phyloP scores from a whole-genome alignment of 495 filamentous ascomycete genomes.

The Rostrohypoxylon terebratum region DNA sequence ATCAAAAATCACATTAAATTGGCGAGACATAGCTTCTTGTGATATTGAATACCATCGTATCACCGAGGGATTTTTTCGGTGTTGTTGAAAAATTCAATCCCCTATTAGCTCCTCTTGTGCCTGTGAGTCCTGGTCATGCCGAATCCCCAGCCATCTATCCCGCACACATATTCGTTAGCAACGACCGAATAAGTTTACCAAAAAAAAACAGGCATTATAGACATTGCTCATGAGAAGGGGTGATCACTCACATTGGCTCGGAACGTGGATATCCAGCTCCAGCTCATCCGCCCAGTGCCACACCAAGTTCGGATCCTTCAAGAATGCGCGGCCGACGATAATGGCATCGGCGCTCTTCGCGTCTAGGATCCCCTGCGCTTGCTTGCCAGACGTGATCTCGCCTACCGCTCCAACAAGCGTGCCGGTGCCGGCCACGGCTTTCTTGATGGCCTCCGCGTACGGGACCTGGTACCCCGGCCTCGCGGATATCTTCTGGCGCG shows the following conservation, averaged over 20 bases:
- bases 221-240: not conserved
- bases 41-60: not conserved
- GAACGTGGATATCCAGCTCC: slow-evolving; percentile 69
- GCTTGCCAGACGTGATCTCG: slow-evolving; percentile 65
- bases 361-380: slow-evolving; percentile 62
- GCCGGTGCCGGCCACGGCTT: slow-evolving; percentile 68
- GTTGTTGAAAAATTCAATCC: not conserved
- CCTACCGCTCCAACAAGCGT: slow-evolving; percentile 71
- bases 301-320: slow-evolving; percentile 75
- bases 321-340: slow-evolving; percentile 72
- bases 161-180: slow-evolving; percentile 10
- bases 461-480: slow-evolving; percentile 72
- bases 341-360: slow-evolving; percentile 69
- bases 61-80: not conserved
- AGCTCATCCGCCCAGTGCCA: slow-evolving; percentile 78
- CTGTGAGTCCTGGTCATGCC: slow-evolving; percentile 38
- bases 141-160: slow-evolving; percentile 39
- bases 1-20: too few species aligned
- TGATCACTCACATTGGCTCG: slow-evolving; percentile 63
- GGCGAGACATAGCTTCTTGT: not conserved
- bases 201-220: not conserved
- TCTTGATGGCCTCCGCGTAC: slow-evolving; percentile 72
- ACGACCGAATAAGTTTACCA: not conserved
- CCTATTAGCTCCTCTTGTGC: slow-evolving; percentile 18
- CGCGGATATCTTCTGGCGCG: slow-evolving; percentile 54